Evolutionary conservation across 495 filamentous ascomycete species (phyloP), one percentile per base, ranked within the genome.

Genomic region (Umbilicaria muhlenbergii): DNA sequence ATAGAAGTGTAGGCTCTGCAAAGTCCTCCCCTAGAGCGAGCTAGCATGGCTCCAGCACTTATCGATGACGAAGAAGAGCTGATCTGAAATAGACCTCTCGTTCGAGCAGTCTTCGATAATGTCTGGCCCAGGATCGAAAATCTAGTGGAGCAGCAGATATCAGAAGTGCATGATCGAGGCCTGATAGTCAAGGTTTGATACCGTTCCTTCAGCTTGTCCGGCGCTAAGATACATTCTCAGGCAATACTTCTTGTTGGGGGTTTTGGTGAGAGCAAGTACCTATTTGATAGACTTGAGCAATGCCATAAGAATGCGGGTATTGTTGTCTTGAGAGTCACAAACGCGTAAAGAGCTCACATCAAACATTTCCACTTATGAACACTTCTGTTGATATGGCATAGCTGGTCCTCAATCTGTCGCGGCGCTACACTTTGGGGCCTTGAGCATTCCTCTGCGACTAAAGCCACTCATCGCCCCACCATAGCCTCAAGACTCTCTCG

Each of bases 221-320:
- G 10, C 32, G 14, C 15, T 16, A 14, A 16, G 44, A 53, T 36
- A n/a, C 64, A 59, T 1, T 59, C 63, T 11, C 58, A 68, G 49
- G 70, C 74, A 2, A 75, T 84, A 31, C 61, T 83, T n/a, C 67
- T 84, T 0, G 81, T 84, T 13, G 80, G 80, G 3, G 81, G 81
- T 0, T 80, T 83, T 45, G 80, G 80, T n/a, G 66, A 71, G 33
- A 79, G 71, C 16, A 73, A 70, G 48, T 83, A 81, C 54, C 66
- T 84, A 39, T 74, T 70, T 46, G 68, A 69, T 48, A 63, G 72
- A 0, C 55, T 85, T 39, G 60, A 68, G 36, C 51, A 54, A 15
- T 41, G 36, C 37, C 43, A 46, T 24, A 43, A 55, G 5, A 55
- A 60, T 13, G 57, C 65, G 14, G 53, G 52, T 0, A 60, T 77